These are phyloP conservation scores for Sphaceloma murrayae DNA, from an alignment of 2,329 filamentous ascomycete genomes.

Conservation along the genomic window DNA sequence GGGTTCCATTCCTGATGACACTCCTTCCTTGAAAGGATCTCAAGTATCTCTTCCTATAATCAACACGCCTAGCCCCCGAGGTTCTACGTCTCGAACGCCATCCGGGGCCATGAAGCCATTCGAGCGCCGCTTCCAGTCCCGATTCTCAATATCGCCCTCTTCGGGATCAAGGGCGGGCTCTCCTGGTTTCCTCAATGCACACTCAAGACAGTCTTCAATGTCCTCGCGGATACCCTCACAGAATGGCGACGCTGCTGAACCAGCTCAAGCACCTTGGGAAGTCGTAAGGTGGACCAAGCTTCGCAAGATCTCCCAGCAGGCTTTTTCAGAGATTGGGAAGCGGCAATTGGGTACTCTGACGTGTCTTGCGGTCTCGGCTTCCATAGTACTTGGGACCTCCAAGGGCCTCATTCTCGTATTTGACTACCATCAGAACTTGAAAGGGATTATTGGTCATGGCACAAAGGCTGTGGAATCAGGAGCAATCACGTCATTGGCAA, in stretches of 20 bases:
- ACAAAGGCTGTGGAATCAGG: constrained; percentile 93
- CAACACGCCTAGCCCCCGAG: constrained; percentile 34
- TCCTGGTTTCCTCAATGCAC: constrained; percentile 60
- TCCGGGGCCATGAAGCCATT: constrained; percentile 85
- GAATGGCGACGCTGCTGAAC: constrained; percentile 42
- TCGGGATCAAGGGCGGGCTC: constrained; percentile 61
- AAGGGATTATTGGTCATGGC: constrained; percentile 84
- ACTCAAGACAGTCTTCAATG: constrained; percentile 72
- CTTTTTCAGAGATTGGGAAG: constrained; percentile 85
- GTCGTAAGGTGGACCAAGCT: constrained; percentile 93
- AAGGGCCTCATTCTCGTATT: constrained; percentile 94
- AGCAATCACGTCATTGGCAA: constrained; percentile 72
- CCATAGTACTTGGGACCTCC: constrained; percentile 82
- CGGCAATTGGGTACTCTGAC: constrained; percentile 89
- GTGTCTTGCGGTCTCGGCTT: constrained; percentile 77
- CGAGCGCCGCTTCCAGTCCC: constrained; percentile 86
- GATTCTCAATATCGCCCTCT: constrained; percentile 57
- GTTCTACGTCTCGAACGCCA: constrained; percentile 57
- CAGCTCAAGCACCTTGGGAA: constrained; percentile 79
- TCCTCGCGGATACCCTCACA: constrained; percentile 56
- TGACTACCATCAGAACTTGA: constrained; percentile 92
- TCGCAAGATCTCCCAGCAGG: constrained; percentile 76
- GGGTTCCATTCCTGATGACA: constrained; percentile 69
- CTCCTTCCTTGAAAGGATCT: constrained; percentile 65
- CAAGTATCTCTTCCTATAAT: constrained; percentile 51